Conservation (phyloP, 129 eudicot genomes). For the Daucus carota region DH1_v3.0 NC_030381.2:5169001-5169500, state of each 20-base stretch:
- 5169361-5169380: slow-evolving; percentile 81
- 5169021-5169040: slow-evolving; percentile 66
- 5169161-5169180: slow-evolving; percentile 95
- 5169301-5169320: slow-evolving; percentile 66
- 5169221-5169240: slow-evolving; percentile 62
- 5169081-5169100: slow-evolving; percentile 73
- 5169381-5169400: slow-evolving; percentile 73
- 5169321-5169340: slow-evolving; percentile 58
- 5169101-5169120: slow-evolving; percentile 81
- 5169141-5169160: slow-evolving; percentile 70
- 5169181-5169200: slow-evolving; percentile 54
- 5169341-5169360: slow-evolving; percentile 68
- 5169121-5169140: slow-evolving; percentile 80
- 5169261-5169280: slow-evolving; percentile 78
- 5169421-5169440: slow-evolving; percentile 45
- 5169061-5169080: slow-evolving; percentile 88
- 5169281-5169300: slow-evolving; percentile 92
- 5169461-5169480: slow-evolving; percentile 60
- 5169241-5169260: slow-evolving; percentile 70
- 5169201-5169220: slow-evolving; percentile 67
- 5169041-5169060: slow-evolving; percentile 75
- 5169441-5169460: slow-evolving; percentile 51
- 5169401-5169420: slow-evolving; percentile 61
- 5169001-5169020: slow-evolving; percentile 82
- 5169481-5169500: slow-evolving; percentile 47